phyloP scores from a whole-genome alignment of 495 filamentous ascomycete species.

The Usnea hakonensis region DNA sequence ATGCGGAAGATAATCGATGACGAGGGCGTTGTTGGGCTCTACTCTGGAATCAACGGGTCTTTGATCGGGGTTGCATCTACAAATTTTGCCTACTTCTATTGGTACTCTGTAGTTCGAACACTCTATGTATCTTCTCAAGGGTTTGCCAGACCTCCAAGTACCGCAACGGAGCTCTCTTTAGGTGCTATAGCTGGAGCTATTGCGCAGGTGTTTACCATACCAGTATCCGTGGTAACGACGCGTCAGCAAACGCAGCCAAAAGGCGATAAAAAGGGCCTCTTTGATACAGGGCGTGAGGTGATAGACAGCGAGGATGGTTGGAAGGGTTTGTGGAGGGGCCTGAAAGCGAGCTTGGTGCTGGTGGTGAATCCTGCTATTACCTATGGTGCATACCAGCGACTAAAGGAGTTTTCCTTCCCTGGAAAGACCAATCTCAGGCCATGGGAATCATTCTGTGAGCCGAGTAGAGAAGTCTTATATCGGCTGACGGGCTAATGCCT shows the following conservation, averaged over 20 bases:
- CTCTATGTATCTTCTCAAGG: conserved; percentile 68
- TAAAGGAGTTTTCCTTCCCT: conserved; percentile 72
- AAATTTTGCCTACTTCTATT: conserved; percentile 99
- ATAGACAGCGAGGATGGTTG: conserved; percentile 84
- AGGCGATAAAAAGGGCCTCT: conserved; percentile 71
- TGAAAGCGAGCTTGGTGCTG: conserved; percentile 94
- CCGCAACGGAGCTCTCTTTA: conserved; percentile 74
- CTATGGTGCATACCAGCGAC: conserved; percentile 90
- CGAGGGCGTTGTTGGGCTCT: conserved; percentile 77
- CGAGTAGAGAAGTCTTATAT: background rate
- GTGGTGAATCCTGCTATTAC: conserved; percentile 98
- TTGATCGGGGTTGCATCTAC: conserved; percentile 90
- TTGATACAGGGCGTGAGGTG: conserved; percentile 86
- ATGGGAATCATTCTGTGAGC: conserved; percentile 87
- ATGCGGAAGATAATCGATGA: conserved; percentile 75
- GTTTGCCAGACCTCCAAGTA: conserved; percentile 60
- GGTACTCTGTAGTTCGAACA: conserved; percentile 84
- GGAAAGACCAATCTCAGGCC: conserved; percentile 69
- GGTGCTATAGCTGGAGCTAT: conserved; percentile 85
- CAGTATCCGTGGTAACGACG: conserved; percentile 89
- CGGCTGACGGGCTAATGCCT: conserved; percentile 2
- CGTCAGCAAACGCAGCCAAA: conserved; percentile 89
- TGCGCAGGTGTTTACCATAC: conserved; percentile 93
- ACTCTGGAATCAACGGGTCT: conserved; percentile 78
- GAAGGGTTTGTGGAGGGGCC: conserved; percentile 82